These are phyloP conservation scores for Ceratocystis diversiconidia DNA, from an alignment of 2,329 filamentous ascomycete species.

Conservation along the genomic window DNA sequence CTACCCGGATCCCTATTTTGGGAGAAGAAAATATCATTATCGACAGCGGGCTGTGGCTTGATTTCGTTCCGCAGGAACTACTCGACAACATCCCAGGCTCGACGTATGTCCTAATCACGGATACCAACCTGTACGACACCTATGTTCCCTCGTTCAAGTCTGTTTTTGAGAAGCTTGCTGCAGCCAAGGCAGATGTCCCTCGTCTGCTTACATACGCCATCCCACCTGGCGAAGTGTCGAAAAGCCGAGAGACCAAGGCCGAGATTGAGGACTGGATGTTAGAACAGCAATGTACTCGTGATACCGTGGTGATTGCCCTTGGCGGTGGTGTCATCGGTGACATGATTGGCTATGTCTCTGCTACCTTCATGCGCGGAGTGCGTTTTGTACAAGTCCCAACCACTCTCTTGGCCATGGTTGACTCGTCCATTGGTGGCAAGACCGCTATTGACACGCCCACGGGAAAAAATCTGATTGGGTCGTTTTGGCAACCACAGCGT, in stretches of 20 bases:
- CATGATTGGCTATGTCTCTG: constrained; percentile 92
- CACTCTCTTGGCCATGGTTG: constrained; percentile 89
- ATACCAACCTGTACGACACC: constrained; percentile 72
- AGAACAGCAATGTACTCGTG: constrained; percentile 77
- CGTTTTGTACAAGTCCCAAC: constrained; percentile 95
- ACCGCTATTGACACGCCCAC: constrained; percentile 93
- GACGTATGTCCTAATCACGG: constrained; percentile 92
- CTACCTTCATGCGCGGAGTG: constrained; percentile 96
- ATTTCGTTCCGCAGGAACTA: constrained; percentile 68
- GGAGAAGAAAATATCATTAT: constrained; percentile 83
- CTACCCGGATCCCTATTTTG: constrained; percentile 50
- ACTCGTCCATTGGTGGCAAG: constrained; percentile 96
- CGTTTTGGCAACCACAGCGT: constrained; percentile 89
- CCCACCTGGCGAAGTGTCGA: constrained; percentile 83
- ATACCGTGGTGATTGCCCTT: constrained; percentile 87
- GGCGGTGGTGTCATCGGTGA: constrained; percentile 96
- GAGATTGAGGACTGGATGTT: constrained; percentile 98
- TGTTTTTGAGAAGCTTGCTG: constrained; percentile 25
- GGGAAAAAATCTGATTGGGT: constrained; percentile 89
- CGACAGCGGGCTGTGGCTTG: constrained; percentile 78
- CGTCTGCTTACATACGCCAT: constrained; percentile 77
- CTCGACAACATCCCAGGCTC: constrained; percentile 64
- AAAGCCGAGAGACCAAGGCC: constrained; percentile 83
- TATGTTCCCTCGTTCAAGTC: constrained; percentile 66
- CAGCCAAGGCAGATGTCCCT: constrained; percentile 29